Base-by-base conservation (phyloP, 768 basidiomycete genomes). In the Termitomyces sp. region DNA sequence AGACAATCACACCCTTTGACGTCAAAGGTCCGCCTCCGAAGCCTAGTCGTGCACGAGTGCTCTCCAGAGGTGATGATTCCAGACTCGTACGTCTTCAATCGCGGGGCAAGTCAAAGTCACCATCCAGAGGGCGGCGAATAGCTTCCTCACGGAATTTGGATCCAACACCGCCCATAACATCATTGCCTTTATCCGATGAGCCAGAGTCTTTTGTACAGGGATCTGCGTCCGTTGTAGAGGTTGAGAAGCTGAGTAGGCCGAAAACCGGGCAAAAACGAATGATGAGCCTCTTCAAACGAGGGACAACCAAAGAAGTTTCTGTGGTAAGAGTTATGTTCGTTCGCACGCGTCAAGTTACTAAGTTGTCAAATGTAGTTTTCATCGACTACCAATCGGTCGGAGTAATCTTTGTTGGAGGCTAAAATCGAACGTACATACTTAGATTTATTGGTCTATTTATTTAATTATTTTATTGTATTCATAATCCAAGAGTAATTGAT, bases 141-240 rank as follows among this genome's bases (percentile, higher is more conserved):
- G 56, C 60, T 41, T 56, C 67, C 20, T 70, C 69, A 31, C 65
- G 60, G 16, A 74, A 73, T 31, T 34, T 62, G 6, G 69, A 71
- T 16, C 44, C 60, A 12, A 49, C 60, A 6, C 60, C 66, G 24
- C 70, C 64, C 22, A 57, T 74, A 39, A 70, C 70, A 5, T 68
- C 71, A 16, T 61, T 69, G 54, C 66, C 72, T 20, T 56, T 79
- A 20, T 73, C 72, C 20, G 68, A 73, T 47, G 81, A 81, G 62
- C 76, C 80, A 0, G 80, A 80, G 58, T 34, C 65, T 18, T 59
- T 72, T n/a, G 67, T 67, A 41, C 46, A 47, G 37, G 36, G 48
- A 1, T 18, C 52, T 22, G 15, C 33, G 22, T 34, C 26, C 13
- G n/a, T 10, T 36, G 24, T 54, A 26, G 60, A 56, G 47, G 57